Base-by-base conservation (phyloP, 2,329 filamentous ascomycete genomes). In the Pseudocercospora musae region DNA sequence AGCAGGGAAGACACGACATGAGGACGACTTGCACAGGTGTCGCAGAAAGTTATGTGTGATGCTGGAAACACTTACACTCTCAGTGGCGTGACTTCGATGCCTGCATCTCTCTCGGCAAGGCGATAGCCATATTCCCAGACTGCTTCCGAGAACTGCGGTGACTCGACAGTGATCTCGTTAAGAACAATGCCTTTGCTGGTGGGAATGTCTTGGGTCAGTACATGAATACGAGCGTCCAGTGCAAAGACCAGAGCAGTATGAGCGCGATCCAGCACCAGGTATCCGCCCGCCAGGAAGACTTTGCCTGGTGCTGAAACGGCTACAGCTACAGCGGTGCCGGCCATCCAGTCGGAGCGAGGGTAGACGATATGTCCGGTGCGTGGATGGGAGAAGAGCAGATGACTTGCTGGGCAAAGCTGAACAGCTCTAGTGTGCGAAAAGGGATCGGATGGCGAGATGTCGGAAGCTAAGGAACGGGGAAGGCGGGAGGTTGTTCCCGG, bases 251-350 rank as follows among this genome's bases (percentile, higher is more conserved):
- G 80, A 37, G 89, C 94, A 2, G 90, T 95, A 78, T 97, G 92
- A 64, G 85, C 82, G 64, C 91, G 87, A 79, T 98, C 94, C 50
- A 99, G 87, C 21, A 97, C 94, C 50, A 98, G 87, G 78, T 98
- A 99, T 65, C 95, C 95, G 66, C 95, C 95, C 3, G 94, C 92
- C 58, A 98, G 85, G 67, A 99, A 85, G 64, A 99, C 95, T 81
- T 99, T 99, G 70, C 95, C 95, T 18, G 95, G 95, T 21, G 95
- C 94, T 66, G 95, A 98, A 68, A 96, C 86, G 66, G 79, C 72
- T 48, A 71, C 69, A 61, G 79, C 72, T 48, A 71, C 69, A 61
- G 62, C 69, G 68, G 69, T 61, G 62, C 46, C 57, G 53, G 42
- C 58, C 62, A 62, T 66, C 59, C 65, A 66, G 61, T 64, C 59